Conservation (phyloP, 2,329 filamentous ascomycete species). For the Diaporthe australafricana region DNA sequence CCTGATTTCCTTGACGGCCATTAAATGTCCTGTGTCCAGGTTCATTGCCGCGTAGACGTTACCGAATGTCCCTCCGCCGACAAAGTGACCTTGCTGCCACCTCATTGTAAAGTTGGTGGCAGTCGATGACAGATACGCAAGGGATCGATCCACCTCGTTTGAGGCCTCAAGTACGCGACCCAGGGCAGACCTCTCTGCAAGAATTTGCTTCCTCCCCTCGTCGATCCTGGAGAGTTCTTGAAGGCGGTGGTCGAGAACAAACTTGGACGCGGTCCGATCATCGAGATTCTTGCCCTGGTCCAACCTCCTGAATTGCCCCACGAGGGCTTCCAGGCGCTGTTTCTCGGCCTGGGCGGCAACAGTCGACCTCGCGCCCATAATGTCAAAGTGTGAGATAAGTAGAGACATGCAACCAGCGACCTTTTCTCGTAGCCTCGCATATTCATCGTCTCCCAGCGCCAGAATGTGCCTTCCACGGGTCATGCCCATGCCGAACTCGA, state of each 20-base stretch:
- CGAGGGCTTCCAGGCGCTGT: conserved; percentile 83
- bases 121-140: conserved; percentile 93
- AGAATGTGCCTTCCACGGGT: conserved; percentile 93
- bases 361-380: conserved; percentile 95
- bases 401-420: conserved; percentile 98
- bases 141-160: conserved; percentile 94
- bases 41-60: conserved; percentile 99
- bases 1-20: conserved; percentile 99
- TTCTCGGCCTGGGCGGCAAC: conserved; percentile 94
- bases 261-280: conserved; percentile 85
- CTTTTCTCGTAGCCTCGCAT: conserved; percentile 83
- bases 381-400: conserved; percentile 97
- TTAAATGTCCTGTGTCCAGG: conserved; percentile 92
- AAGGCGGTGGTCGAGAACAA: conserved; percentile 81
- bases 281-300: conserved; percentile 80
- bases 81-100: conserved; percentile 99
- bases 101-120: conserved; percentile 95
- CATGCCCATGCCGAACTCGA: conserved; percentile 98
- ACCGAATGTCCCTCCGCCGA: conserved; percentile 96
- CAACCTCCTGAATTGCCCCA: conserved; percentile 80
- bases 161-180: conserved; percentile 93
- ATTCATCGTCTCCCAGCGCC: conserved; percentile 90
- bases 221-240: conserved; percentile 82
- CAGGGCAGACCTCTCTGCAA: conserved; percentile 86
- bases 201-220: conserved; percentile 79